Conservation (phyloP, 352 stramenopile species). For the Saprolegnia diclina region DNA sequence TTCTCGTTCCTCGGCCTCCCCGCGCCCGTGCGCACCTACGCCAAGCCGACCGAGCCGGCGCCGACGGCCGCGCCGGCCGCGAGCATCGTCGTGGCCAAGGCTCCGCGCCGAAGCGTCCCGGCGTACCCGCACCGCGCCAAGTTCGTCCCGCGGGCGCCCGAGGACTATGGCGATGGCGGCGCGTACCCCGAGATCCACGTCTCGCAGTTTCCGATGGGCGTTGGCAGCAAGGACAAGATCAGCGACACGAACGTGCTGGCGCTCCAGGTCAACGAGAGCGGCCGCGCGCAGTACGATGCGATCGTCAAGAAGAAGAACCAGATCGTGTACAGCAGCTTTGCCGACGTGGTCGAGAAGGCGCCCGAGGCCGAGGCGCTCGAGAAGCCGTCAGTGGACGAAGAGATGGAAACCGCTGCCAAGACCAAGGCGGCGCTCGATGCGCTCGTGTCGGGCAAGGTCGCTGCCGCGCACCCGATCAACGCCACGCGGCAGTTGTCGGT, state of each 20-base stretch:
- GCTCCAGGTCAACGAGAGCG: conserved; percentile 89
- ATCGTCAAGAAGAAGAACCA: conserved; percentile 90
- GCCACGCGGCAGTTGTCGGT: conserved; percentile 87
- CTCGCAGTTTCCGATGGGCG: conserved; percentile 94
- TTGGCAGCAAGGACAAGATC: conserved; percentile 88
- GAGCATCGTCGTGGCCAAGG: not conserved
- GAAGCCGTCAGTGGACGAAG: conserved; percentile 52
- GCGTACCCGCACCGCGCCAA: conserved; percentile 57
- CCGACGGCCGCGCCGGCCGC: not conserved
- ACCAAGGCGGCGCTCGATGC: conserved; percentile 84
- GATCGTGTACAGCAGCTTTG: conserved; percentile 89
- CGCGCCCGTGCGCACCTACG: conserved; percentile 64
- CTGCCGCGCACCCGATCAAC: conserved; percentile 67
- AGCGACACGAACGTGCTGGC: conserved; percentile 61
- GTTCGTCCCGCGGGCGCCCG: conserved; percentile 55
- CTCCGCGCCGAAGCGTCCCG: conserved; percentile 30
- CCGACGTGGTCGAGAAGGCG: conserved; percentile 90
- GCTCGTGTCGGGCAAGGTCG: conserved; percentile 89
- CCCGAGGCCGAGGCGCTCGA: conserved; percentile 31
- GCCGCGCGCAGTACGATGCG: conserved; percentile 90
- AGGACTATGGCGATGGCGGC: conserved; percentile 96
- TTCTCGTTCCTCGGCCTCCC: conserved; percentile 34
- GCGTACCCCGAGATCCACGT: conserved; percentile 98
- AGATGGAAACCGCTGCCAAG: conserved; percentile 58
- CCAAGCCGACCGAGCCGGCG: conserved; percentile 38